phyloP scores from a whole-genome alignment of 2,329 filamentous ascomycete genomes.

The Acephala macrosclerotiorum region DNA sequence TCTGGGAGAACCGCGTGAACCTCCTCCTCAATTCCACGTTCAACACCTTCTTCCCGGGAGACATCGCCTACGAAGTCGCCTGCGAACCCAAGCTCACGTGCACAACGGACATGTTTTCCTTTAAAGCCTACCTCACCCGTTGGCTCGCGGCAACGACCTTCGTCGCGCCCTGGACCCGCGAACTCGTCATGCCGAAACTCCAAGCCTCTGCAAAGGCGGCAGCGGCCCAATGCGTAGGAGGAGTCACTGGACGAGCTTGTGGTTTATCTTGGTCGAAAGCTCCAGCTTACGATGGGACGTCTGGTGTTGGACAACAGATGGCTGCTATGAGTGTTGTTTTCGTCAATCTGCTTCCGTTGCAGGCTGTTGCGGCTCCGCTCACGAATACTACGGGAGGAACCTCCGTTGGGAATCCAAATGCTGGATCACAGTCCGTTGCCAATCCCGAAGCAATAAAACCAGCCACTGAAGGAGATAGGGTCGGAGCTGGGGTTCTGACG shows the following conservation, averaged over 20 bases:
- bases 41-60: slow-evolving; percentile 50
- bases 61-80: slow-evolving; percentile 65
- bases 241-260: slow-evolving; percentile 65
- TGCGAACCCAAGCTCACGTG: slow-evolving; percentile 63
- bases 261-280: slow-evolving; percentile 64
- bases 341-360: slow-evolving; percentile 49
- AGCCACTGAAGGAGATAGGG: slow-evolving; percentile 48
- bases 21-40: slow-evolving; percentile 46
- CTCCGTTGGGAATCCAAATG: slow-evolving; percentile 38
- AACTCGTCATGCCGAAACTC: slow-evolving; percentile 61
- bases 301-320: slow-evolving; percentile 70
- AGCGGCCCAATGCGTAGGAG: slow-evolving; percentile 65
- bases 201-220: slow-evolving; percentile 62
- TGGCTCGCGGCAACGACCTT: slow-evolving; percentile 66
- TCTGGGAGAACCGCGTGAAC: slow-evolving; percentile 48
- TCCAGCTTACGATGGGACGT: slow-evolving; percentile 50
- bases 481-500: slow-evolving; percentile 52
- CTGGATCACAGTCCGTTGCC: slow-evolving; percentile 33
- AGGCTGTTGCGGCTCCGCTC: slow-evolving; percentile 38
- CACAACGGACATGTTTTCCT: slow-evolving; percentile 69
- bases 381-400: slow-evolving; percentile 49
- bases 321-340: slow-evolving; percentile 65
- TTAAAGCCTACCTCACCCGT: slow-evolving; percentile 70
- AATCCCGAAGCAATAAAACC: slow-evolving; percentile 32
- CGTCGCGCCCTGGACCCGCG: slow-evolving; percentile 64